Evolutionary conservation across 2,329 filamentous ascomycete genomes (phyloP).

Genomic region (Ceratocystis diversiconidia): DNA sequence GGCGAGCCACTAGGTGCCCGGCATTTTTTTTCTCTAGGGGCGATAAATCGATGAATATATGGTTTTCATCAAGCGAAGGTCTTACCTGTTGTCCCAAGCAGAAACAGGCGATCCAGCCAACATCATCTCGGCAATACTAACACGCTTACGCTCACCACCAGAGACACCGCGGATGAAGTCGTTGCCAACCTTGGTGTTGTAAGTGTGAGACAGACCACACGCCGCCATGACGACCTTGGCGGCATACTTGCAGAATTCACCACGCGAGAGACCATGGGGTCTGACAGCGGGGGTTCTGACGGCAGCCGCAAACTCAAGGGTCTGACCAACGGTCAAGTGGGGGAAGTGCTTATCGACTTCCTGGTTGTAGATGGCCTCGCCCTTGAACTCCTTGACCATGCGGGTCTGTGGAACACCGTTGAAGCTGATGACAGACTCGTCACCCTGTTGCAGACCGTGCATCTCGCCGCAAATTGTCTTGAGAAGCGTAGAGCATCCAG

Average conservation of each 20-base stretch:
- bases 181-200: conserved; percentile 61
- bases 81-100: conserved; percentile 53
- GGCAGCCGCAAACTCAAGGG: conserved; percentile 56
- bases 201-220: conserved; percentile 58
- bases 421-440: conserved; percentile 43
- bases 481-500: conserved; percentile 49
- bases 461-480: conserved; percentile 48
- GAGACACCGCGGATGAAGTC: conserved; percentile 59
- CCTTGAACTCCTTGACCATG: conserved; percentile 47
- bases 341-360: conserved; percentile 65
- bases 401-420: conserved; percentile 41
- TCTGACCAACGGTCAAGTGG: conserved; percentile 61
- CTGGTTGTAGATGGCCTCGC: conserved; percentile 59
- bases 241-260: conserved; percentile 47
- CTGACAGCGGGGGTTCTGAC: conserved; percentile 53
- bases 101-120: conserved; percentile 43
- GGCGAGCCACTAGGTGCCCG: neutral
- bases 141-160: conserved; percentile 62
- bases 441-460: conserved; percentile 40
- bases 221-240: conserved; percentile 54
- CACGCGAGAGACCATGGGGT: conserved; percentile 45
- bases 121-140: conserved; percentile 67
- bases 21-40: neutral
- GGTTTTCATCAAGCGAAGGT: neutral
- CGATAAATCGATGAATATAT: neutral